These are phyloP conservation scores for Candida ovalis DNA, from an alignment of 805 yeast species.

Conservation along the genomic window DNA sequence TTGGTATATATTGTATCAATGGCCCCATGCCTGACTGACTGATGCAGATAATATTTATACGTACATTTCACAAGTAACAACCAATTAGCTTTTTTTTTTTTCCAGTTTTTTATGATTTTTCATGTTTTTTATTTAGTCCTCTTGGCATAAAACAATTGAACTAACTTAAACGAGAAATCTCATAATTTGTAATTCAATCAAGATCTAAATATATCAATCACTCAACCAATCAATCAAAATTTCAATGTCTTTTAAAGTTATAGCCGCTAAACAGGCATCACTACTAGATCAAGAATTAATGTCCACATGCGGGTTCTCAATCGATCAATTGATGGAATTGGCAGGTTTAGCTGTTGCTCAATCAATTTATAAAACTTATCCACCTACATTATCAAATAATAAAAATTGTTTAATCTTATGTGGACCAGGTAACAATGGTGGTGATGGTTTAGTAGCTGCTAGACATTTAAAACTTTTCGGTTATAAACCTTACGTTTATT, in stretches of 20 bases:
- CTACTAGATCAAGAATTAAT: constrained; percentile 80
- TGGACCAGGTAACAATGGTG: constrained; percentile 97
- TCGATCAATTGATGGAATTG: constrained; percentile 91
- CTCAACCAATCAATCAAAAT: not conserved
- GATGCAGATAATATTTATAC: too few species aligned
- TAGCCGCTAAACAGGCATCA: constrained; percentile 60
- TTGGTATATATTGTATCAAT: too few species aligned
- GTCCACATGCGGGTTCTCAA: constrained; percentile 72
- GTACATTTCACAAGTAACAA: too few species aligned
- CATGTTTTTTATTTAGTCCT: too few species aligned
- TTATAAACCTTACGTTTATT: constrained; percentile 69
- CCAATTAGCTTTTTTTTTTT: too few species aligned
- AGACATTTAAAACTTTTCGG: constrained; percentile 83
- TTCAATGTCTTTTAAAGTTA: constrained; percentile 34
- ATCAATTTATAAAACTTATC: constrained; percentile 66
- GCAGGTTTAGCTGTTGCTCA: constrained; percentile 96
- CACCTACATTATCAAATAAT: constrained; percentile 35
- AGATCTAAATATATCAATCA: not conserved
- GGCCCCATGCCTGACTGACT: too few species aligned
- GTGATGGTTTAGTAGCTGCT: constrained; percentile 95
- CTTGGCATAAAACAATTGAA: too few species aligned
- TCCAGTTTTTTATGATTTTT: too few species aligned
- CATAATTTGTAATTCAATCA: too few species aligned
- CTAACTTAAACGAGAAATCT: too few species aligned
- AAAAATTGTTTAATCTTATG: constrained; percentile 63